These are phyloP conservation scores for Triadica sebifera DNA, from an alignment of 345 rosid genomes.

Conservation along the genomic window DNA sequence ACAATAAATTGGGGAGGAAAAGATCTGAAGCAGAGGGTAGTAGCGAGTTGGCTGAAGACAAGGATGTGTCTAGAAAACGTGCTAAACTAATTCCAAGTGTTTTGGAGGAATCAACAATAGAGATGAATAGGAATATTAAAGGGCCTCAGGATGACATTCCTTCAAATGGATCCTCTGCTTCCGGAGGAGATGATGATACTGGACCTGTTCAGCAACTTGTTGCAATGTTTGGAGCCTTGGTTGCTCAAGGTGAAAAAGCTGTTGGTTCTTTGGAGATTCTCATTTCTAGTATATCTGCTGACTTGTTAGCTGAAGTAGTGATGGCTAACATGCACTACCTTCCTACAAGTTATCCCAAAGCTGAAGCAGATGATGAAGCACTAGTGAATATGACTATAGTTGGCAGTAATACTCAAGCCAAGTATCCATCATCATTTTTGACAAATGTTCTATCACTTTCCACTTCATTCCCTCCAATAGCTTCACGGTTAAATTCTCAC, in stretches of 20 bases:
- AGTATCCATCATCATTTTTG: conserved; percentile 71
- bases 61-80: conserved; percentile 63
- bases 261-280: conserved; percentile 79
- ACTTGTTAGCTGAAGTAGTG: conserved; percentile 95
- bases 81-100: conserved; percentile 51
- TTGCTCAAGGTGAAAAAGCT: conserved; percentile 96
- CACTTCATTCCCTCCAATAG: conserved; percentile 69
- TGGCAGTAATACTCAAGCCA: conserved; percentile 65
- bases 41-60: conserved; percentile 47
- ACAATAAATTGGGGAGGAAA: conserved; percentile 50
- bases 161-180: conserved; percentile 40
- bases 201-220: conserved; percentile 94
- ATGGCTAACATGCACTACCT: conserved; percentile 91
- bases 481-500: conserved; percentile 44
- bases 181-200: conserved; percentile 46
- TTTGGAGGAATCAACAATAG: conserved; percentile 60
- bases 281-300: conserved; percentile 87
- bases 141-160: conserved; percentile 45
- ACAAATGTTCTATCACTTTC: conserved; percentile 74
- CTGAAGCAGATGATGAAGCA: conserved; percentile 58
- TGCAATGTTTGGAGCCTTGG: conserved; percentile 88
- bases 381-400: conserved; percentile 56
- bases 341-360: conserved; percentile 41
- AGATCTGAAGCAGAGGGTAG: conserved; percentile 58
- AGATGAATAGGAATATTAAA: conserved; percentile 34